Conservation (phyloP, 768 basidiomycete genomes). For the Gloeopeniophorella convolvens region DNA sequence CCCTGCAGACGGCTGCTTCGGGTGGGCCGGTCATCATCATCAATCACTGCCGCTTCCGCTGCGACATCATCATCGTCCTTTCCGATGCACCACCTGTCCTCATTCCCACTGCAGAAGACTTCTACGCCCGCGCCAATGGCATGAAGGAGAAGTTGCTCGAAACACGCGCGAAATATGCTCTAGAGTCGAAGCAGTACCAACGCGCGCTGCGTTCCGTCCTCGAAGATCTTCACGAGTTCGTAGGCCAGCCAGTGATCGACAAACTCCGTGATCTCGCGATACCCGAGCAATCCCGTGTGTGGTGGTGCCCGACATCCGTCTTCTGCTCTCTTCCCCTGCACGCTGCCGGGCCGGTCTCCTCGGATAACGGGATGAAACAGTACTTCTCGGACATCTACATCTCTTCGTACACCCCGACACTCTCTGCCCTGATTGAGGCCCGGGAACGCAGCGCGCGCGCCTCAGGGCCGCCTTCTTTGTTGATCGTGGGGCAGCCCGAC, state of each 20-base stretch:
- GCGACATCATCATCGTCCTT: conserved; percentile 12
- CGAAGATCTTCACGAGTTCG: conserved; percentile 3
- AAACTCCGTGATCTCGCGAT: neutral
- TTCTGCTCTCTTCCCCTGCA: conserved; percentile 17
- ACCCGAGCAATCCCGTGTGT: conserved; percentile 10
- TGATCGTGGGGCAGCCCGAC: conserved; percentile 2
- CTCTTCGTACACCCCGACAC: conserved; percentile 13
- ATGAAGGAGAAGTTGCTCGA: neutral
- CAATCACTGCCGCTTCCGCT: conserved; percentile 7
- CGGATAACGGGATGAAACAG: neutral
- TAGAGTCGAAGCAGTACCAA: neutral
- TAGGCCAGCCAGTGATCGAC: conserved; percentile 5
- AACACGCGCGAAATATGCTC: neutral
- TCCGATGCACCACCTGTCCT: neutral
- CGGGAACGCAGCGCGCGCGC: neutral
- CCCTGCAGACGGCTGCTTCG: neutral
- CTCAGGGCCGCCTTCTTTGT: neutral
- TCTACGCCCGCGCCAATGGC: neutral
- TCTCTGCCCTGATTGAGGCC: conserved; percentile 10
- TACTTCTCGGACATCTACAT: conserved; percentile 9
- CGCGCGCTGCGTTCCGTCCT: conserved; percentile 1
- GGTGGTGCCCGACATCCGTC: conserved; percentile 19
- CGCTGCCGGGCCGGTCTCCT: conserved; percentile 13
- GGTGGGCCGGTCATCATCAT: conserved; percentile 9
- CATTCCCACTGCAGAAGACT: neutral